These are phyloP conservation scores for Prillingera fragicola DNA, from an alignment of 1,284 basidiomycete genomes.

Conservation along the genomic window DNA sequence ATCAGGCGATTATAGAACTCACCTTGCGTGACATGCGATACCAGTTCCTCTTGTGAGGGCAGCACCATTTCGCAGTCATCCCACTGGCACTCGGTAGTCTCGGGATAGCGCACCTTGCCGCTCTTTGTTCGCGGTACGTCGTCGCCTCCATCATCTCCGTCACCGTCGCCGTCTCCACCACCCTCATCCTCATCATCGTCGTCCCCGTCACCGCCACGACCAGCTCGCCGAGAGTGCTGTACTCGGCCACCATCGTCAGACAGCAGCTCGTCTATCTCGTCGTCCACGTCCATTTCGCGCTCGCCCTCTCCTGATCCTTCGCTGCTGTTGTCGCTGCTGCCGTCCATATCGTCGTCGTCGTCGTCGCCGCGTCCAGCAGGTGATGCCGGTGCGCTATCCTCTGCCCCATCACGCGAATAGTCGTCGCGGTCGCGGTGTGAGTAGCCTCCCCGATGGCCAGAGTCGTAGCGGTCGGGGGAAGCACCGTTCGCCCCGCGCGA, in stretches of 20 bases:
- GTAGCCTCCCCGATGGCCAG: too few relatives aligned
- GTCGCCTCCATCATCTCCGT: not conserved
- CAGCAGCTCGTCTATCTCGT: constrained; percentile 30
- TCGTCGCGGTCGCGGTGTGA: too few relatives aligned
- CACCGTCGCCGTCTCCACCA: not conserved
- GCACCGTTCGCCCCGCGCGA: too few relatives aligned
- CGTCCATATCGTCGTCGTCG: not conserved
- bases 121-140: constrained; percentile 1
- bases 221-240: constrained; percentile 1
- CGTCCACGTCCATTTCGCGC: constrained; percentile 26
- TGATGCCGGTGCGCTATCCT: too few relatives aligned
- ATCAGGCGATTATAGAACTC: constrained; percentile 6
- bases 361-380: not conserved
- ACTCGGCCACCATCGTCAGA: constrained; percentile 12
- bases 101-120: not conserved
- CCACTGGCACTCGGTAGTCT: constrained; percentile 24
- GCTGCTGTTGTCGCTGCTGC: not conserved
- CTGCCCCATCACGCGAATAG: too few relatives aligned
- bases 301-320: not conserved
- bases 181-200: constrained; percentile 3
- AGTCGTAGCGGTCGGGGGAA: too few relatives aligned
- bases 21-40: constrained; percentile 32
- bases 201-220: constrained; percentile 1
- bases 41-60: constrained; percentile 21
- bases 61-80: constrained; percentile 22